These are phyloP conservation scores for Beauveria caledonica DNA, from an alignment of 2,329 filamentous ascomycete genomes.

Conservation along the genomic window DNA sequence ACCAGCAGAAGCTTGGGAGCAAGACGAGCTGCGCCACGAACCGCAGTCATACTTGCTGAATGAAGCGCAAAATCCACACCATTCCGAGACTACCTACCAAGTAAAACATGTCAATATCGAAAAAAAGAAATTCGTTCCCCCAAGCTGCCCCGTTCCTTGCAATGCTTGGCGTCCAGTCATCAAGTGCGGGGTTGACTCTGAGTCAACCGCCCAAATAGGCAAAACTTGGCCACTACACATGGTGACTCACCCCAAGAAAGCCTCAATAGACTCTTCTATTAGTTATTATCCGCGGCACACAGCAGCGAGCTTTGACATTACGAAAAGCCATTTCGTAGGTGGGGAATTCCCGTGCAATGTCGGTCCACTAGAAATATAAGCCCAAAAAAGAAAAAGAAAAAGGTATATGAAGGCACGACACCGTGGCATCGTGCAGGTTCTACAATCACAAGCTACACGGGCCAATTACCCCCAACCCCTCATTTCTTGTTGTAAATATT, in stretches of 20 bases:
- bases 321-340: not conserved
- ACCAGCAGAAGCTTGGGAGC: not conserved
- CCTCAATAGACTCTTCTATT: not conserved
- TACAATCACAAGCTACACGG: not conserved
- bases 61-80: not conserved
- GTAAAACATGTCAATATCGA: not conserved
- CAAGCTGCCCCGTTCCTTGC: not conserved
- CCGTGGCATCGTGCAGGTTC: not conserved
- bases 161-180: not conserved
- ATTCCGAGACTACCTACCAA: not conserved
- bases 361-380: not conserved
- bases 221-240: not conserved
- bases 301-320: no score
- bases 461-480: not conserved
- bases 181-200: constrained; percentile 5
- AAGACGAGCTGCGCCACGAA: not conserved
- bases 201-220: constrained; percentile 8
- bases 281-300: no score
- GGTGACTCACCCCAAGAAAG: not conserved
- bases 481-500: not conserved
- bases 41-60: not conserved
- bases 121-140: not conserved
- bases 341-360: not conserved
- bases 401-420: not conserved
- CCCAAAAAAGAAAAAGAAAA: not conserved